These are phyloP conservation scores for Spathaspora jeffriesii DNA, from an alignment of 1,139 yeast species.

Conservation along the genomic window DNA sequence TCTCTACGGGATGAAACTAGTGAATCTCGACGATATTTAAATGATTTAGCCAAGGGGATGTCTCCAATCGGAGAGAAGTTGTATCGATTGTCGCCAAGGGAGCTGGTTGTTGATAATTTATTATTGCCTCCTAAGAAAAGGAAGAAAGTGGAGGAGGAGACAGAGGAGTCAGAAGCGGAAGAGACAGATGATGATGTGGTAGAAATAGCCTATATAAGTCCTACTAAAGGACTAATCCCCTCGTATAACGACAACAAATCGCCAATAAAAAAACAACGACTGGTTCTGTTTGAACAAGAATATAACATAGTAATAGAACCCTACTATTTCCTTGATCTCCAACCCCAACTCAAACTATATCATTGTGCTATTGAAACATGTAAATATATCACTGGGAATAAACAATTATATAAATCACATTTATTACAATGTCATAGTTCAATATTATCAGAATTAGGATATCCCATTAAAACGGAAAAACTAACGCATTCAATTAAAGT, in stretches of 20 bases:
- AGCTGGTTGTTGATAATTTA: background rate
- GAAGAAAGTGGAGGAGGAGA: background rate
- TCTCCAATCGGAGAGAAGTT: background rate
- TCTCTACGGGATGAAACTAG: slow-evolving; percentile 25
- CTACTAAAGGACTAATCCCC: slow-evolving; percentile 14
- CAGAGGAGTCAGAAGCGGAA: slow-evolving; percentile 1
- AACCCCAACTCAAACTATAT: slow-evolving; percentile 13
- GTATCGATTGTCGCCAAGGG: background rate
- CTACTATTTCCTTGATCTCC: slow-evolving; percentile 4
- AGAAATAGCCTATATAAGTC: slow-evolving; percentile 12
- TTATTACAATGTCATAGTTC: slow-evolving; percentile 26
- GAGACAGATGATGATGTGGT: slow-evolving; percentile 4
- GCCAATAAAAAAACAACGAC: slow-evolving; percentile 17
- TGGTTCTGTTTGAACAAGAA: slow-evolving; percentile 23
- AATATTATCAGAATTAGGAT: slow-evolving; percentile 29
- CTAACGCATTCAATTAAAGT: slow-evolving; percentile 7
- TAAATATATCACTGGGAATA: slow-evolving; percentile 33
- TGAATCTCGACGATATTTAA: slow-evolving; percentile 8
- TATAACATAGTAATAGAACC: slow-evolving; percentile 24
- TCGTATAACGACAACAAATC: slow-evolving; percentile 7
- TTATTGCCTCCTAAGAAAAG: background rate
- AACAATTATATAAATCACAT: slow-evolving; percentile 29
- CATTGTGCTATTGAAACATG: slow-evolving; percentile 33
- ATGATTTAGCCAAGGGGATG: slow-evolving; percentile 11
- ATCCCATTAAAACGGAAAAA: slow-evolving; percentile 24